A percentile compares a stretch with the other conserved stretches of the same genome.
Conservation (phyloP, 306 rosid species). For the Arachis hypogaea region DNA sequence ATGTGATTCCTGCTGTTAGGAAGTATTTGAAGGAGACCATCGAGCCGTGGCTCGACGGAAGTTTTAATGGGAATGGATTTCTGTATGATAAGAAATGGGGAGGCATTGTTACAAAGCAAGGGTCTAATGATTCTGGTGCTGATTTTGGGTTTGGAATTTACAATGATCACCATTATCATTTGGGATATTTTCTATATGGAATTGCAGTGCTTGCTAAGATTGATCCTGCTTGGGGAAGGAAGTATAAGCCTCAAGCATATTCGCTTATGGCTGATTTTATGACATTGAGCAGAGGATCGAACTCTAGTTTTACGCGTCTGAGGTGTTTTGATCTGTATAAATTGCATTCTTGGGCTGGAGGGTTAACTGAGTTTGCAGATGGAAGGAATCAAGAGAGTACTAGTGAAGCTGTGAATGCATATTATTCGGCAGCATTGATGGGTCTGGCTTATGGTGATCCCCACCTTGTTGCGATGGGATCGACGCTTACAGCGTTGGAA, state of each 20-base stretch:
- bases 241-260: conserved; percentile 70
- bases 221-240: conserved; percentile 82
- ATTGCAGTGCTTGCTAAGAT: conserved; percentile 87
- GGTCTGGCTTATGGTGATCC: conserved; percentile 83
- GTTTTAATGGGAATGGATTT: conserved; percentile 77
- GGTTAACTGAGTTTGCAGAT: conserved; percentile 61
- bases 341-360: conserved; percentile 90
- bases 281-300: conserved; percentile 52
- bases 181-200: conserved; percentile 80
- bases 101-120: conserved; percentile 80
- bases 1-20: conserved; percentile 59
- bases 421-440: conserved; percentile 84
- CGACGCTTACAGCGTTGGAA: conserved; percentile 70
- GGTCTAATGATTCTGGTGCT: conserved; percentile 60
- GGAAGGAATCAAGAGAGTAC: conserved; percentile 87
- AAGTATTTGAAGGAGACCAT: conserved; percentile 70
- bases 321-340: conserved; percentile 77
- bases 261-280: conserved; percentile 68
- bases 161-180: conserved; percentile 82
- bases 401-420: conserved; percentile 86
- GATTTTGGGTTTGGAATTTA: conserved; percentile 90
- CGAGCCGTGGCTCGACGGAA: conserved; percentile 87
- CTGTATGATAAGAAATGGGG: conserved; percentile 80
- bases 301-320: conserved; percentile 55
- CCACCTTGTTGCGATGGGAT: conserved; percentile 67